Evolutionary conservation across 1,284 basidiomycete species (phyloP), one percentile per base, ranked within the genome.

Genomic region (Bjerkandera adusta): DNA sequence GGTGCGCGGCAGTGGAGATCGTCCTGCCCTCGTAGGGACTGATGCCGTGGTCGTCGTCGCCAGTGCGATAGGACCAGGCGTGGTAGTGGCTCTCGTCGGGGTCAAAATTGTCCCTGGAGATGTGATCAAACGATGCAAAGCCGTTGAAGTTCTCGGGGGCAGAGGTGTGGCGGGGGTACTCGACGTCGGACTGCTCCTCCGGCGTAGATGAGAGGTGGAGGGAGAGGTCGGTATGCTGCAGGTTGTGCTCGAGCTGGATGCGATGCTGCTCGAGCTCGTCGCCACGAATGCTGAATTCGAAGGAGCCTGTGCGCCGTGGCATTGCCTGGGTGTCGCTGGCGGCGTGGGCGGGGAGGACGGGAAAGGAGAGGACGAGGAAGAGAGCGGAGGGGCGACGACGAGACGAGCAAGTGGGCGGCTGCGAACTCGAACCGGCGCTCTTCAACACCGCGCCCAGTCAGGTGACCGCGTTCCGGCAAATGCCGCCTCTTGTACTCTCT

Each of bases 1-100:
- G 92, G 64, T 95, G 92, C 2, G 83, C 88, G 10, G 81, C 81
- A 0, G 91, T 93, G 0, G 88, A 92, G 48, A 89, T 69, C 0
- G 89, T 87, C 48, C 81, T 77, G 16, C 75, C 79, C 16, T 71
- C 78, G 52, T 82, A 86, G 1, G 83, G 82, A 53, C 75, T 70
- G 30, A 83, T 67, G 5, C 79, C 82, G 12, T 83, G 82, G 40
- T 85, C 80, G 32, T 72, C 78, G 36, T 70, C 70, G 36, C 55
- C 60, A 12, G 76, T 75, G 45, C 74, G 77, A 60, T 81, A 82
- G 4, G 83, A 84, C 82, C 83, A 87, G 0, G 73, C 72, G 47
- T 82, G 76, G 32, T 75, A 63, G 29, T 75, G 72, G 54, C 75
- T 77, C 52, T 69, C 70, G 39, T 79, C 78, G 11, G 73, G 70